These are phyloP conservation scores for Achaetomium macrosporum DNA, from an alignment of 2,329 filamentous ascomycete genomes.

Conservation along the genomic window DNA sequence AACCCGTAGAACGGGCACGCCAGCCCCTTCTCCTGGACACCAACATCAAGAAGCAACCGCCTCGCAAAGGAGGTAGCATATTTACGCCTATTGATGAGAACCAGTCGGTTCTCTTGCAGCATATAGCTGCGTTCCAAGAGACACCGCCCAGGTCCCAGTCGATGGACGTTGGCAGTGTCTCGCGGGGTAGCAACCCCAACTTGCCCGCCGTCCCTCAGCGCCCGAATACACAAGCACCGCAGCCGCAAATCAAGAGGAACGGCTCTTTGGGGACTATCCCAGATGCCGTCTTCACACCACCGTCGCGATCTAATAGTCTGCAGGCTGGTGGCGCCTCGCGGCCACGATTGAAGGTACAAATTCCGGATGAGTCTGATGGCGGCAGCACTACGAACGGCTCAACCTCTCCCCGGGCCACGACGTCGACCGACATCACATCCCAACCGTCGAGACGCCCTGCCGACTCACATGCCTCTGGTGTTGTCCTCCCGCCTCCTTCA, in stretches of 20 bases:
- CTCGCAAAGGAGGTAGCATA: conserved; percentile 82
- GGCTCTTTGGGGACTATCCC: conserved; percentile 57
- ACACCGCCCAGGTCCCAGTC: conserved; percentile 51
- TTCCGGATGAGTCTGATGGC: conserved; percentile 76
- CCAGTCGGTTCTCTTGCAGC: conserved; percentile 78
- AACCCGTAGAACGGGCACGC: conserved; percentile 36
- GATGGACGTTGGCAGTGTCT: conserved; percentile 54
- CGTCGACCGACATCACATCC: conserved; percentile 53
- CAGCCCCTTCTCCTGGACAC: conserved; percentile 46
- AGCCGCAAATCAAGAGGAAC: conserved; percentile 42
- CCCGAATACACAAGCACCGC: conserved; percentile 40
- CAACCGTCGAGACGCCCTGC: conserved; percentile 42
- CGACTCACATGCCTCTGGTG: conserved; percentile 57
- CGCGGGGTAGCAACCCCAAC: conserved; percentile 43
- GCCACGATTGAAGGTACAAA: conserved; percentile 86
- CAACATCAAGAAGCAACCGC: conserved; percentile 58
- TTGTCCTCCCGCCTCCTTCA: conserved; percentile 87
- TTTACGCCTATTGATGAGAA: conserved; percentile 97
- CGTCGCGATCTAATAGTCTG: conserved; percentile 72
- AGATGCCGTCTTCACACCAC: conserved; percentile 61
- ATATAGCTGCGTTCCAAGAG: conserved; percentile 62
- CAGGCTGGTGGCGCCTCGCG: conserved; percentile 58
- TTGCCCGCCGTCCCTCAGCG: conserved; percentile 51
- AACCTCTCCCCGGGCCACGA: conserved; percentile 49
- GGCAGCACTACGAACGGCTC: conserved; percentile 70